phyloP scores from a whole-genome alignment of 805 yeast genomes.

The Saturnispora mendoncae region DNA sequence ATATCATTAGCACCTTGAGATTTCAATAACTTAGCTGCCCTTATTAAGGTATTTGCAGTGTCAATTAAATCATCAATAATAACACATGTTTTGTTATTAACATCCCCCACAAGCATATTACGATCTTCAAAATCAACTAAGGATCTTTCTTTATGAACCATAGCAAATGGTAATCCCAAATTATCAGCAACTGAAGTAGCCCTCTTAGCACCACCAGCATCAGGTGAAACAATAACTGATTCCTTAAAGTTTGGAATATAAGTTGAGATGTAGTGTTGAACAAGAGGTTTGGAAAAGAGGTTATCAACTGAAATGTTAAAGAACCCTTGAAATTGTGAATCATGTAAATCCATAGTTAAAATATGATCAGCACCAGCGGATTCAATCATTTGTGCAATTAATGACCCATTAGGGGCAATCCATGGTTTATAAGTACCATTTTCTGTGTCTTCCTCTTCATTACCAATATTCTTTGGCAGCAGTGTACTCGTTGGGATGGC shows the following conservation, averaged over 20 bases:
- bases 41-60: conserved; percentile 81
- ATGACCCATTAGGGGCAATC: conserved; percentile 92
- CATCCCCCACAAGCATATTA: conserved; percentile 95
- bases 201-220: conserved; percentile 98
- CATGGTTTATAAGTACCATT: conserved; percentile 59
- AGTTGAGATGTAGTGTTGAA: conserved; percentile 75
- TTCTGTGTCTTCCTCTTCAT: conserved; percentile 1
- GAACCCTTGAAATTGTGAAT: conserved; percentile 96
- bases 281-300: conserved; percentile 76
- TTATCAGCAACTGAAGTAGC: conserved; percentile 93
- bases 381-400: conserved; percentile 78
- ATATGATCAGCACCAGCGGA: conserved; percentile 95
- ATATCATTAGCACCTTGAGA: conserved; percentile 88
- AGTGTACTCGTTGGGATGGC: conserved; percentile 6
- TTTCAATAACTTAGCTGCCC: conserved; percentile 87
- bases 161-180: conserved; percentile 79
- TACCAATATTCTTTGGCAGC: conserved; percentile 6
- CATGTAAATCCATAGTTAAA: conserved; percentile 96
- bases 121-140: conserved; percentile 32
- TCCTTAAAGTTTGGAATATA: conserved; percentile 71
- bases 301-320: conserved; percentile 96
- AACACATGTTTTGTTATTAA: conserved; percentile 76
- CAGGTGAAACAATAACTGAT: conserved; percentile 92
- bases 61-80: conserved; percentile 90
- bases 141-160: conserved; percentile 89